Conservation (phyloP, 352 stramenopile genomes). For the Pythium periplocum region DNA sequence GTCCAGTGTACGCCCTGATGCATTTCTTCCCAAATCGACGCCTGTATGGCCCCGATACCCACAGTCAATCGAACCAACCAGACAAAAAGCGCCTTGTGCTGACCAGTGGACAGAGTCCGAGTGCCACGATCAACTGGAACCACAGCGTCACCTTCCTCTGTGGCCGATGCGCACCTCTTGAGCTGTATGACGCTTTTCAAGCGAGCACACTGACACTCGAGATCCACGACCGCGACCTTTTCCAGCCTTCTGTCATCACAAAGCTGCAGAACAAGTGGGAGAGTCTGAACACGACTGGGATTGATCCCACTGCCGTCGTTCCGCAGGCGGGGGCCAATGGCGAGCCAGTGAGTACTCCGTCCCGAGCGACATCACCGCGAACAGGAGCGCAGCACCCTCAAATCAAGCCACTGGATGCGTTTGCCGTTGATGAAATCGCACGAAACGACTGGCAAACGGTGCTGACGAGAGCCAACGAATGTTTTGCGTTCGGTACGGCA, state of each 20-base stretch:
- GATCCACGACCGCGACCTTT: slow-evolving; percentile 66
- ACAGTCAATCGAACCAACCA: slow-evolving; percentile 3
- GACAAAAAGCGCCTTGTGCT: slow-evolving; percentile 10
- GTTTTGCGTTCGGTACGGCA: slow-evolving; percentile 48
- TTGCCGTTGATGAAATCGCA: slow-evolving; percentile 52
- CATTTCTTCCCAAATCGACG: slow-evolving; percentile 38
- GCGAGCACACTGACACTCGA: slow-evolving; percentile 35
- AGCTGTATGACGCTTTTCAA: slow-evolving; percentile 50
- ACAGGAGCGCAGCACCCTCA: slow-evolving; percentile 1
- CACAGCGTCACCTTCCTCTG: slow-evolving; percentile 54
- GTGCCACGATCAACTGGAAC: slow-evolving; percentile 28
- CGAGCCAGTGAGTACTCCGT: background rate
- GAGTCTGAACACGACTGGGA: slow-evolving; percentile 29
- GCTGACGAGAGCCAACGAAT: slow-evolving; percentile 30
- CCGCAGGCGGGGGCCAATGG: background rate
- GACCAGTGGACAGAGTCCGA: slow-evolving; percentile 2
- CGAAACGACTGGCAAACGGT: slow-evolving; percentile 44
- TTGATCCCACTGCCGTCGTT: slow-evolving; percentile 13
- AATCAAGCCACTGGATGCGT: slow-evolving; percentile 38
- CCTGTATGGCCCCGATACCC: background rate
- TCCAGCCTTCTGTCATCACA: slow-evolving; percentile 26
- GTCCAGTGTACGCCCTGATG: slow-evolving; percentile 50
- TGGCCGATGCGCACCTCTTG: slow-evolving; percentile 25
- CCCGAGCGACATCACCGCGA: slow-evolving; percentile 14
- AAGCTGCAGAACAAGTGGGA: slow-evolving; percentile 61